Evolutionary conservation across 345 rosid genomes (phyloP).

Genomic region (Populus deltoides): DNA sequence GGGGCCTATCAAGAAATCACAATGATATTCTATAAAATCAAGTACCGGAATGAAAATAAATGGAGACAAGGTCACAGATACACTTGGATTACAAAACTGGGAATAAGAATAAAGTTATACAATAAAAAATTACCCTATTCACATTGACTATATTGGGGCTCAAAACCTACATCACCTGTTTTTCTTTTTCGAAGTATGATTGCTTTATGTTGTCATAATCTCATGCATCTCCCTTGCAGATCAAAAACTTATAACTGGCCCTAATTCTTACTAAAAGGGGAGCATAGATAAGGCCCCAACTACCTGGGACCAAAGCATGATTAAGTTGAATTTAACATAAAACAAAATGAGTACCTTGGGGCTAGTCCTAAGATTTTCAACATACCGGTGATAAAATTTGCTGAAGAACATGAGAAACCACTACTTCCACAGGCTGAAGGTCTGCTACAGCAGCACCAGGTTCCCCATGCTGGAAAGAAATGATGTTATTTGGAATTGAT

Average conservation of each 20-base stretch:
- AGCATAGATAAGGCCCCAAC: neutral
- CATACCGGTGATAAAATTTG: conserved; percentile 79
- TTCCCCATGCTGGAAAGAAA: conserved; percentile 75
- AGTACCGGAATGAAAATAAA: neutral
- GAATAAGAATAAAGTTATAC: neutral
- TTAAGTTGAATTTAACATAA: neutral
- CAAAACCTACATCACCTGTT: neutral
- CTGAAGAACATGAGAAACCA: conserved; percentile 81
- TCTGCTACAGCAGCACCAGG: conserved; percentile 92
- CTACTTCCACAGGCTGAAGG: conserved; percentile 77
- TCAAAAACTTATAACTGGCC: neutral
- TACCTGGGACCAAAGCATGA: neutral
- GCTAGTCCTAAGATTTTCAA: conserved; percentile 12
- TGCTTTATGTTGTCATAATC: neutral
- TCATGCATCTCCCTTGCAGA: neutral
- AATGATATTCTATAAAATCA: neutral
- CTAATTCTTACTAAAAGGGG: neutral
- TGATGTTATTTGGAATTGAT: conserved; percentile 2
- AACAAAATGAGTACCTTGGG: neutral
- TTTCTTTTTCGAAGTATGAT: neutral
- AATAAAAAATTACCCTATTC: neutral
- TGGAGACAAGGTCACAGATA: neutral
- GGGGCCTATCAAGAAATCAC: neutral
- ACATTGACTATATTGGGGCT: neutral
- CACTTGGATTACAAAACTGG: neutral